These are phyloP conservation scores for Colletotrichum trifolii DNA, from an alignment of 2,329 filamentous ascomycete genomes.

Conservation along the genomic window DNA sequence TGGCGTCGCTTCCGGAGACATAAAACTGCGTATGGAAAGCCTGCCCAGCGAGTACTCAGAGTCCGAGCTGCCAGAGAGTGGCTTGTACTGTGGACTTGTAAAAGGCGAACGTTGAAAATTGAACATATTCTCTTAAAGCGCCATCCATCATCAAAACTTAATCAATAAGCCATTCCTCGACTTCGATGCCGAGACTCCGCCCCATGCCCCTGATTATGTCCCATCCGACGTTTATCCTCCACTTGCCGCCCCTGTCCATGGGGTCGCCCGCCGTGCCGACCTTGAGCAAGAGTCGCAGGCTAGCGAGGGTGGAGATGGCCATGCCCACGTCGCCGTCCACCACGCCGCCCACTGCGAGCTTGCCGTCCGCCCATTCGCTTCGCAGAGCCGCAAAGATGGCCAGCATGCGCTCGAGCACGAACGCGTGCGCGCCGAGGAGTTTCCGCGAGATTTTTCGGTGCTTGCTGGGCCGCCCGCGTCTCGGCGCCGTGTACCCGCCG, in stretches of 20 bases:
- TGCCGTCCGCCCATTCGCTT: conserved; percentile 60
- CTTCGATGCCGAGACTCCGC: conserved; percentile 79
- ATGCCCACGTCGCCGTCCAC: conserved; percentile 69
- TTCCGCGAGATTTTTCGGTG: conserved; percentile 81
- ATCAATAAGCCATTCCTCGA: conserved; percentile 81
- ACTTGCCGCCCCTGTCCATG: conserved; percentile 77
- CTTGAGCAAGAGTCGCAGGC: conserved; percentile 74
- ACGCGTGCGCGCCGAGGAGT: conserved; percentile 80
- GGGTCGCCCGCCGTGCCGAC: conserved; percentile 72
- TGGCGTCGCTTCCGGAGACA: too few species aligned
- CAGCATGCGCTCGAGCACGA: conserved; percentile 81
- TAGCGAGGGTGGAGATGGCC: conserved; percentile 78
- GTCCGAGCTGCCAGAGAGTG: neutral
- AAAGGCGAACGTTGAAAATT: neutral
- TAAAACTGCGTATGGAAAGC: too few species aligned
- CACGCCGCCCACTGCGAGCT: conserved; percentile 24
- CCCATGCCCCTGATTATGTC: conserved; percentile 78
- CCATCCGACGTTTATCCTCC: conserved; percentile 84
- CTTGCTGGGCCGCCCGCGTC: conserved; percentile 54
- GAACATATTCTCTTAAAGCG: neutral
- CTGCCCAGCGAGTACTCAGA: too few species aligned
- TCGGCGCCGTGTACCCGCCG: conserved; percentile 52
- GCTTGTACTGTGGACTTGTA: neutral
- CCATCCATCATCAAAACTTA: conserved; percentile 46
- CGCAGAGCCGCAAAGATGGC: conserved; percentile 79